Evolutionary conservation across 257 asterid species (phyloP).

Genomic region (Eustoma russellianum): DNA sequence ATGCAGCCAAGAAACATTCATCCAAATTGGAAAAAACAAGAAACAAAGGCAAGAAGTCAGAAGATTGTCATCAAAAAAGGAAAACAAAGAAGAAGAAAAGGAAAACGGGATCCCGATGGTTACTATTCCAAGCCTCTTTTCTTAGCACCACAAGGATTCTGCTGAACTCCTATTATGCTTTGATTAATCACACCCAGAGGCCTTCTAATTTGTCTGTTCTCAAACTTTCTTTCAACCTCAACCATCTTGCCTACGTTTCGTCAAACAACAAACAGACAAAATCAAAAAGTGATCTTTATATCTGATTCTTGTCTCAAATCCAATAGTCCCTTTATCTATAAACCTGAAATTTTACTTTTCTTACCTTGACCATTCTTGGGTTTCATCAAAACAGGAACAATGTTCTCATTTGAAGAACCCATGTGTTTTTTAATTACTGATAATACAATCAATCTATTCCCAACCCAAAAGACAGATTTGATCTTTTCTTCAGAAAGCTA

Average conservation of each 20-base stretch:
- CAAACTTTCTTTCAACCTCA: constrained; percentile 47
- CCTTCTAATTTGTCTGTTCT: constrained; percentile 51
- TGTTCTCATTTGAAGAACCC: constrained; percentile 52
- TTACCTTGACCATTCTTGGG: constrained; percentile 46
- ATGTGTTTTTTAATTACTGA: constrained; percentile 20
- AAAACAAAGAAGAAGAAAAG: constrained; percentile 14
- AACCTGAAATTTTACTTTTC: background rate
- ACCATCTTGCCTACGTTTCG: constrained; percentile 34
- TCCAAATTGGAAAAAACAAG: background rate
- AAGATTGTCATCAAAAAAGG: constrained; percentile 2
- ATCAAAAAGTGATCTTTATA: background rate
- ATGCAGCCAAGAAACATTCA: background rate
- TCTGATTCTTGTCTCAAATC: background rate
- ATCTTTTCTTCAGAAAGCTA: constrained; percentile 9
- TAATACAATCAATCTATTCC: constrained; percentile 8
- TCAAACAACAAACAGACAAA: background rate
- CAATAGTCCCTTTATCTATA: background rate
- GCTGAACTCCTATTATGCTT: constrained; percentile 31
- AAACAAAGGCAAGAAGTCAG: background rate
- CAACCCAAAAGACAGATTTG: background rate
- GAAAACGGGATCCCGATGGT: background rate
- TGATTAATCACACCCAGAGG: constrained; percentile 55
- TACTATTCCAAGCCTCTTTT: constrained; percentile 68
- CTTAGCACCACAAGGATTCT: constrained; percentile 34
- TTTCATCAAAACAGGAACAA: constrained; percentile 22